Evolutionary conservation across 2,329 filamentous ascomycete species (phyloP).

Genomic region (Pestalotiopsis sp.): DNA sequence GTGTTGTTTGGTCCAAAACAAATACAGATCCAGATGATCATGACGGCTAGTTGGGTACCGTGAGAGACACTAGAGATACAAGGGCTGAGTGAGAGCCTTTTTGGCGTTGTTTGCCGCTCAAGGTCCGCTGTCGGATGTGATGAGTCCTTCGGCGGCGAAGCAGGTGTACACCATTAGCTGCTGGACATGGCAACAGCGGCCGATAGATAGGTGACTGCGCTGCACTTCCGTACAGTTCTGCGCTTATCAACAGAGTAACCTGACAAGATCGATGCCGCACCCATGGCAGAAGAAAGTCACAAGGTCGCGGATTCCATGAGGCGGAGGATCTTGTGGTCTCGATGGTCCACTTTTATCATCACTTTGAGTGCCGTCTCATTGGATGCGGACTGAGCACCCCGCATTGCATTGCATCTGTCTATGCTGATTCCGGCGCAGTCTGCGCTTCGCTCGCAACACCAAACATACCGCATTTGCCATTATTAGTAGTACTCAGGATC

Average conservation of each 20-base stretch:
- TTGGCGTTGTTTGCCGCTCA: neutral
- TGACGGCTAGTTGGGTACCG: neutral
- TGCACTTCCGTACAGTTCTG: too few species aligned
- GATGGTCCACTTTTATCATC: neutral
- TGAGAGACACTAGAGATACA: neutral
- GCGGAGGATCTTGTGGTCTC: slow-evolving; percentile 4
- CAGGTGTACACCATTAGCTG: too few species aligned
- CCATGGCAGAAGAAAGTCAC: slow-evolving; percentile 6
- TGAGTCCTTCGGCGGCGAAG: neutral
- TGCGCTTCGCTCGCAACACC: neutral
- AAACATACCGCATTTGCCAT: neutral
- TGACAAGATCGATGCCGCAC: neutral
- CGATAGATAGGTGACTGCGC: too few species aligned
- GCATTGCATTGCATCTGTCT: neutral
- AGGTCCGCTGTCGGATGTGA: slow-evolving; percentile 10
- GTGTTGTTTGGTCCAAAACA: neutral
- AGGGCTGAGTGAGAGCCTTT: neutral
- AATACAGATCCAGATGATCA: neutral
- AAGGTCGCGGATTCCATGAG: neutral
- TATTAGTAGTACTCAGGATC: too few species aligned
- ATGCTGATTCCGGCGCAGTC: neutral
- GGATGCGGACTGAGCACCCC: neutral
- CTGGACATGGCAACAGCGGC: too few species aligned
- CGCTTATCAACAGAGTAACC: too few species aligned
- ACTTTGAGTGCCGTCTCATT: neutral